Percentiles rank a stretch among this genome's conserved stretches.
phyloP scores from a whole-genome alignment of 2,329 filamentous ascomycete species.

The Fusarium sp. region DNA sequence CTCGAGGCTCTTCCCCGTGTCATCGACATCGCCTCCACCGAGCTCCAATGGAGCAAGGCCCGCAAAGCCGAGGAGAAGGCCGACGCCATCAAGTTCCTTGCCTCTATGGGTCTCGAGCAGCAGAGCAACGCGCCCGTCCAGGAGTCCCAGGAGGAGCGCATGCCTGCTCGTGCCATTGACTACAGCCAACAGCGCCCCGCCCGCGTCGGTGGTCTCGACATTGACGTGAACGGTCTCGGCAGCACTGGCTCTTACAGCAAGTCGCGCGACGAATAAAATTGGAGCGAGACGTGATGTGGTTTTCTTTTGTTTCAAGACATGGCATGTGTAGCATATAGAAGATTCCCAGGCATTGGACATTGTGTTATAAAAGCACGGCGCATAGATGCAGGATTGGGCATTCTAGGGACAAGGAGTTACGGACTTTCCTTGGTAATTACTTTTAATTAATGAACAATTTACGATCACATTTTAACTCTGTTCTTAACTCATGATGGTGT shows the following conservation, averaged over 20 bases:
- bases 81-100: conserved; percentile 61
- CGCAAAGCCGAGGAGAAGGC: conserved; percentile 67
- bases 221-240: conserved; percentile 32
- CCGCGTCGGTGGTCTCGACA: conserved; percentile 24
- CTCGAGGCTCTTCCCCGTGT: conserved; percentile 75
- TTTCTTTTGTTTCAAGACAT: conserved; percentile 9
- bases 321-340: conserved; percentile 32
- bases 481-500: not conserved
- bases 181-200: conserved; percentile 3
- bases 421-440: conserved; percentile 15
- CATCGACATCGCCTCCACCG: conserved; percentile 78
- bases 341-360: conserved; percentile 16
- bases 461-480: not conserved
- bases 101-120: conserved; percentile 57
- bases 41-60: conserved; percentile 71
- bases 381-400: conserved; percentile 10
- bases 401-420: conserved; percentile 13
- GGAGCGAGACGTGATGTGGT: not conserved
- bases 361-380: conserved; percentile 29
- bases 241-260: conserved; percentile 24
- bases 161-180: conserved; percentile 18
- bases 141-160: conserved; percentile 18
- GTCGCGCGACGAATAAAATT: conserved; percentile 14
- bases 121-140: conserved; percentile 25
- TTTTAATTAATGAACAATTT: conserved; percentile 16